Evolutionary conservation across 768 basidiomycete genomes (phyloP), one percentile per base, ranked within the genome.

Genomic region (Mrakia gelida): DNA sequence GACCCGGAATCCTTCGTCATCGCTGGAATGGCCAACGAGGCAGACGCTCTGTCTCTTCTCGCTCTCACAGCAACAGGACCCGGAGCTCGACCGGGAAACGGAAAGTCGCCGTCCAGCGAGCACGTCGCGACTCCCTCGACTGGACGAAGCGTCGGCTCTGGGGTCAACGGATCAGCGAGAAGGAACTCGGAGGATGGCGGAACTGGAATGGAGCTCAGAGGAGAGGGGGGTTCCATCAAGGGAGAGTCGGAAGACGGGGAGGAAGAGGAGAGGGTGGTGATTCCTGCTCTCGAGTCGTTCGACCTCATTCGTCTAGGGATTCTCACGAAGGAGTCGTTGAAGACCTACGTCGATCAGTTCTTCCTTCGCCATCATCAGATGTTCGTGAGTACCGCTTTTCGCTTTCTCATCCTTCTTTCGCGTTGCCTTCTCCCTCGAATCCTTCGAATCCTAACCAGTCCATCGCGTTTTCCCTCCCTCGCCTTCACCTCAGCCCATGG

Each of bases 281-380:
- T 65, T 1, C 75, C 75, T 9, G 32, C 68, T 16, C 41, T 76
- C 10, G 68, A 26, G 32, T 63, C 63, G 32, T 80, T 80, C 71
- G 78, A 78, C 45, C 76, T 81, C 1, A 73, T 80, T 28, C 62
- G 78, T 7, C 76, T 72, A 38, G 78, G 77, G 8, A 52, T 77
- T 7, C 32, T 81, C 26, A 68, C 74, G 5, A 45, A 43, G 21
- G 26, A 59, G 34, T 63, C 75, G 70, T 75, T 81, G 4, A 72
- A 41, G 32, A 75, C 77, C 23, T 79, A 78, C 67, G 79, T 81
- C 30, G 75, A 80, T 23, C 68, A 71, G 26, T 81, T 81, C 63
- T 80, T 80, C 56, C 34, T 41, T 2, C 45, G 79, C 26, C 77
- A 77, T 62, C 80, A 80, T 68, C 77, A 80, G 72, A 63, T 81